Evolutionary conservation across 1,284 basidiomycete species (phyloP).

Genomic region (Ganoderma boninense): DNA sequence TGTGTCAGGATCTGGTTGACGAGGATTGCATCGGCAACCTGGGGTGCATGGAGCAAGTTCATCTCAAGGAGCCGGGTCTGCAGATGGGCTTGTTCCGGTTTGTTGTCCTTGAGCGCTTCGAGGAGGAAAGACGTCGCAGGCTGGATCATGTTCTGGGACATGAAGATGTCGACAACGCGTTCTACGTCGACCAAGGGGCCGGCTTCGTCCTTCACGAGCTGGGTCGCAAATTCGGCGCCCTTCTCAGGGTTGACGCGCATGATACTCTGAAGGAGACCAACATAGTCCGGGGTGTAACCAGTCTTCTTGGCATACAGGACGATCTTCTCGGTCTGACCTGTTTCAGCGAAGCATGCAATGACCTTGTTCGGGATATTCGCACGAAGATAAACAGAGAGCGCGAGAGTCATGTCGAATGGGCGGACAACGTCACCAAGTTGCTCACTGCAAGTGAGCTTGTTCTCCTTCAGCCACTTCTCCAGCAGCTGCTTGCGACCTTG

Average conservation of each 20-base stretch:
- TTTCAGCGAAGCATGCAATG: conserved; percentile 98
- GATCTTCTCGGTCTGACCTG: conserved; percentile 99
- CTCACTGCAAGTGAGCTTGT: conserved; percentile 99
- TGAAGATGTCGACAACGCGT: conserved; percentile 97
- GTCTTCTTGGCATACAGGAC: conserved; percentile 99
- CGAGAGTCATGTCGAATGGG: conserved; percentile 95
- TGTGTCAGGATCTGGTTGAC: conserved; percentile 99
- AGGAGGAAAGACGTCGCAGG: conserved; percentile 98
- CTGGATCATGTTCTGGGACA: conserved; percentile 99
- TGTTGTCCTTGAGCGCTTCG: conserved; percentile 99
- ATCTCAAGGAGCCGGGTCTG: conserved; percentile 98
- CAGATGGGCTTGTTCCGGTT: conserved; percentile 95
- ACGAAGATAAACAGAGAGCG: conserved; percentile 97
- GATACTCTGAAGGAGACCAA: conserved; percentile 94
- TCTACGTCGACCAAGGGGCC: conserved; percentile 97
- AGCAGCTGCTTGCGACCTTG: conserved; percentile 98
- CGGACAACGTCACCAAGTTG: conserved; percentile 99
- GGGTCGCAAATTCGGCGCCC: conserved; percentile 97
- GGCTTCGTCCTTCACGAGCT: conserved; percentile 92
- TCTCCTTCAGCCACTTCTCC: conserved; percentile 99
- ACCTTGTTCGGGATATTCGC: conserved; percentile 99
- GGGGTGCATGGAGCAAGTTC: conserved; percentile 97
- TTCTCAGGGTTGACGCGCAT: conserved; percentile 98
- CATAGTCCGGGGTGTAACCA: conserved; percentile 94
- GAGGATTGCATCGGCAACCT: conserved; percentile 98